Conservation (phyloP, 257 asterid species). For the Solanum virginianum region DNA sequence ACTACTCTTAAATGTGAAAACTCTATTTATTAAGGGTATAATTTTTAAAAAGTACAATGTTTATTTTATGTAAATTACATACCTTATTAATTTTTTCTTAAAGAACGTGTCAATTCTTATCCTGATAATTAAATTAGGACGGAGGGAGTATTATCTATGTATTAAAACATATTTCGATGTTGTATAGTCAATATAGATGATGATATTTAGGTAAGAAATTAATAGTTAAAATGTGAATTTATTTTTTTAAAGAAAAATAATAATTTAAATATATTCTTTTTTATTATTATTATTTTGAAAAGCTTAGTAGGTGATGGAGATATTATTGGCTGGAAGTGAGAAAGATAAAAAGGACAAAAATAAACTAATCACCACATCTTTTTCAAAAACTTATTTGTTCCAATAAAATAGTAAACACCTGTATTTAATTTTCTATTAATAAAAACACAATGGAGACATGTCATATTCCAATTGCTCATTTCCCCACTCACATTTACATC, state of each 20-base stretch:
- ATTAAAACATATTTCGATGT: neutral
- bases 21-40: no score
- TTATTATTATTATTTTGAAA: neutral
- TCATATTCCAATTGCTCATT: slow-evolving; percentile 22
- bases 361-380: slow-evolving; percentile 8
- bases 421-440: slow-evolving; percentile 6
- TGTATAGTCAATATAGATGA: neutral
- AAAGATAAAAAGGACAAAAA: neutral
- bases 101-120: no score
- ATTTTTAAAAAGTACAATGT: no score
- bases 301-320: neutral
- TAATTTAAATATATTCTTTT: neutral
- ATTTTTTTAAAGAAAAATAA: no score
- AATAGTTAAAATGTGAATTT: neutral
- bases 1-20: no score
- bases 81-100: no score
- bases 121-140: no score
- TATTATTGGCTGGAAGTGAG: neutral
- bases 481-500: slow-evolving; percentile 24
- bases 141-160: no score
- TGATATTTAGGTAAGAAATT: neutral
- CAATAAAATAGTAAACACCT: slow-evolving; percentile 29
- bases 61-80: no score
- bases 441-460: slow-evolving; percentile 8
- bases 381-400: slow-evolving; percentile 19